A percentile compares a stretch with the other conserved stretches of the same genome.
Conservation (phyloP, 2,329 filamentous ascomycete species). For the Pseudogymnoascus sp. region DNA sequence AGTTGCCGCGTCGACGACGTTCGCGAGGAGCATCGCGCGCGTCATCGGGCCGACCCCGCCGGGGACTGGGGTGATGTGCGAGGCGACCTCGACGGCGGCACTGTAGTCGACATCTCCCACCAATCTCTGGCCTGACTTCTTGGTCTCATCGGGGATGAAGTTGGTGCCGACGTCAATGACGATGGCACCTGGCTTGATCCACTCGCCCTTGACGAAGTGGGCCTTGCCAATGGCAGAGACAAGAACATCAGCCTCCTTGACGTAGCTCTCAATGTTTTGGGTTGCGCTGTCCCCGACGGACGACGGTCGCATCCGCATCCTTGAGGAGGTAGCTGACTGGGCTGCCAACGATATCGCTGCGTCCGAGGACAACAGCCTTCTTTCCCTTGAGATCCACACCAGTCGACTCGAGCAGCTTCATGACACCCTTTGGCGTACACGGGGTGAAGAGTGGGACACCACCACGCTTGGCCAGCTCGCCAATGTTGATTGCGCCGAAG, state of each 20-base stretch:
- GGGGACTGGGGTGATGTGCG: conserved; percentile 90
- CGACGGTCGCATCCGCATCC: conserved; percentile 94
- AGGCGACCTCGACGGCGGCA: conserved; percentile 76
- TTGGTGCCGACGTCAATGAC: conserved; percentile 98
- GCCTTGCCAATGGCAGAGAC: conserved; percentile 87
- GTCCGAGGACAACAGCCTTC: conserved; percentile 86
- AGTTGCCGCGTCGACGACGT: conserved; percentile 82
- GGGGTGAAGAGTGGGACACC: conserved; percentile 84
- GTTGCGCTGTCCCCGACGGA: conserved; percentile 92
- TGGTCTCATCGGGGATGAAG: conserved; percentile 80
- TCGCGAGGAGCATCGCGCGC: no score
- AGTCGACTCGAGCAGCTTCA: conserved; percentile 80
- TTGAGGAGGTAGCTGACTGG: conserved; percentile 93
- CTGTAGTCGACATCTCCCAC: conserved; percentile 95
- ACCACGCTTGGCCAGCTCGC: conserved; percentile 91
- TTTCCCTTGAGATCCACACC: conserved; percentile 82
- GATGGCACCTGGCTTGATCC: conserved; percentile 89
- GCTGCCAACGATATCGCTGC: conserved; percentile 95
- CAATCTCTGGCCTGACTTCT: conserved; percentile 85
- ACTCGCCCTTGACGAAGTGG: conserved; percentile 86
- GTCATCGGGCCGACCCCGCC: conserved; percentile 97
- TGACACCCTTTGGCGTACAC: conserved; percentile 95
- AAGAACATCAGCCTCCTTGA: conserved; percentile 82
- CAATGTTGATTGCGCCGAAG: conserved; percentile 90
- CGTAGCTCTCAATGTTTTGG: conserved; percentile 59